Base-by-base conservation (phyloP, 129 eudicot genomes). In the Flaveria ramosissima region DNA sequence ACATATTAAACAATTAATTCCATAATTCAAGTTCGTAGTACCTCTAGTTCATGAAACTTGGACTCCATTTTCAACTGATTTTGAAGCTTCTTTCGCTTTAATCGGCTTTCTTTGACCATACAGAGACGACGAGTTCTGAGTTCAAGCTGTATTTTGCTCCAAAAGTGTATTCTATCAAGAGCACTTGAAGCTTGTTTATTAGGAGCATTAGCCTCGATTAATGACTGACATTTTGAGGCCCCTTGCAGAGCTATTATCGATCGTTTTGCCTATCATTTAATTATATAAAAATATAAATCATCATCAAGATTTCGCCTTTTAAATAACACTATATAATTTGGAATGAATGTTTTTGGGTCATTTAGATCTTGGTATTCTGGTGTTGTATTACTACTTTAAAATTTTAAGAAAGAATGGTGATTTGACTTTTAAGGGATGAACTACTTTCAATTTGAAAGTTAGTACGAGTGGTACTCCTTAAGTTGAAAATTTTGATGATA, bases 21-120 rank as follows among this genome's bases (percentile, higher is more conserved):
- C 27, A 46, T 32, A 75, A 15, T 19, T 76, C 36, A 63, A 50
- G 53, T 76, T 47, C 36, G 51, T 17, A 64, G 12, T 72, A 84
- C 91, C 91, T 87, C 91, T 20, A 84, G 60, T 63, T 82, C 86
- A 76, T 82, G 91, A 71, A 87, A 84, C 84, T 82, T 87, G 41
- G 91, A 84, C 23, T 87, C 86, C 7, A 82, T 70, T 70, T 87
- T 87, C 24, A 70, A 52, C 53, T 87, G 88, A 78, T 87, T 87
- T 75, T 84, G 86, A 36, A 84, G 79, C 62, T 84, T 84, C 81
- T 81, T 87, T 62, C 84, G 84, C 77, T 75, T 76, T 4, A 59
- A 42, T 14, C 76, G 75, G 77, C 88, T 82, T 50, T 87, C 84
- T 3, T 39, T 70, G 26, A 87, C 88, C 91, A 87, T 87, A 26